Evolutionary conservation across 2,329 filamentous ascomycete species (phyloP), one percentile per base, ranked within the genome.

Genomic region (Penicillium hesseltinei): DNA sequence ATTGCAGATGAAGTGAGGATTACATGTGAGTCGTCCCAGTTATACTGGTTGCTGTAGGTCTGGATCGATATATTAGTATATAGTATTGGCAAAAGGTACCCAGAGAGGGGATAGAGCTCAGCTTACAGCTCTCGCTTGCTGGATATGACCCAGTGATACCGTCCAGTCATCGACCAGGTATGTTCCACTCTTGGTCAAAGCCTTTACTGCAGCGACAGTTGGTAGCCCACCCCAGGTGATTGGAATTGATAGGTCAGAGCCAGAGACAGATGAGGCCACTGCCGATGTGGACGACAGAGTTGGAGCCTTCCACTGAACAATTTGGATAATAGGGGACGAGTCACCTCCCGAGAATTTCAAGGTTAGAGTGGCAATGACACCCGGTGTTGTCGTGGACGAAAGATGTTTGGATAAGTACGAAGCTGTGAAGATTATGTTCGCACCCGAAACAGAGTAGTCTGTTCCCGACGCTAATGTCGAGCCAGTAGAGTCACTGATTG

Each of bases 111-210:
- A 9, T 15, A 17, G 35, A 5, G 27, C 36, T 36, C 11, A 25
- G 62, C 61, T 61, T 61, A 74, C 78, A 17, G 75, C 66, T 13
- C 67, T 64, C 2, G 71, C 79, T 60, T 82, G 75, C 64, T 85
- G 82, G 25, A 86, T 66, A 2, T 79, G 74, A 0, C 80, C 80
- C 1, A 85, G 69, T 31, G 76, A 83, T 63, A 77, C 69, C 0
- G 84, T 86, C 81, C 81, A 87, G 49, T 81, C 77, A 60, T 87
- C 84, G 4, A 82, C 75, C 7, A 86, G 66, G 51, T 77, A 82
- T 7, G 69, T 74, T 1, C 81, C 82, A 58, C 83, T 80, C 2
- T 64, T 68, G 21, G 76, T 77, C 5, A 80, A 45, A 10, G 82
- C 81, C 61, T 81, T 81, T 3, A 85, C 77, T 0, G 83, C 75